Percentiles rank a stretch among this genome's conserved stretches.
phyloP scores from a whole-genome alignment of 2,329 filamentous ascomycete genomes.

The Botrytis paeoniae region DNA sequence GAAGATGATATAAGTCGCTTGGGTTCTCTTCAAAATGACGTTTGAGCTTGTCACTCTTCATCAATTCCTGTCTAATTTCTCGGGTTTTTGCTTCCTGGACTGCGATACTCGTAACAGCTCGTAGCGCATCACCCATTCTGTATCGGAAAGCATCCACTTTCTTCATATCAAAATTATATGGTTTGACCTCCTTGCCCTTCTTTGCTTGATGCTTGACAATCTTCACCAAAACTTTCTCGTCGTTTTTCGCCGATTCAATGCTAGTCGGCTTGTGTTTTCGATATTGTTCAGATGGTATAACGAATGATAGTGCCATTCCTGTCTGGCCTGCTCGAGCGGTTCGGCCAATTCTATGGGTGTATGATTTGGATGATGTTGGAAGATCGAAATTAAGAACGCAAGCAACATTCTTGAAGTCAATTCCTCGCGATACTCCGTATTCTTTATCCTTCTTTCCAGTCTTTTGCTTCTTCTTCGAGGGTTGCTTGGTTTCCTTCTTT shows the following conservation, averaged over 20 bases:
- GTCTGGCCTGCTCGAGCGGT: conserved; percentile 88
- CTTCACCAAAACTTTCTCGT: conserved; percentile 79
- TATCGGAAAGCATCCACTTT: conserved; percentile 94
- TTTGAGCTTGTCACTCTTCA: conserved; percentile 92
- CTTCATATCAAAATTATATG: conserved; percentile 92
- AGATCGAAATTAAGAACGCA: conserved; percentile 97
- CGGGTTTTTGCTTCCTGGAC: conserved; percentile 85
- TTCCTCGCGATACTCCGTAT: conserved; percentile 91
- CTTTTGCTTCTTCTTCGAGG: conserved; percentile 63
- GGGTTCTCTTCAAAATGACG: conserved; percentile 98
- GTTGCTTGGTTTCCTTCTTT: conserved; percentile 38
- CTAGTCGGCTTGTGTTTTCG: conserved; percentile 87
- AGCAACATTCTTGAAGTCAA: conserved; percentile 94
- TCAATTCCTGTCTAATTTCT: conserved; percentile 82
- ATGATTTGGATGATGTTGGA: conserved; percentile 81
- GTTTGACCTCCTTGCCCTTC: conserved; percentile 75
- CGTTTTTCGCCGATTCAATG: conserved; percentile 70
- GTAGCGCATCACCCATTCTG: conserved; percentile 86
- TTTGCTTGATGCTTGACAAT: conserved; percentile 78
- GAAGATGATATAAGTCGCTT: conserved; percentile 77
- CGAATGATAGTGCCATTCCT: conserved; percentile 94
- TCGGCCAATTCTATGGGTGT: conserved; percentile 94
- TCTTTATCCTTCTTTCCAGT: conserved; percentile 70
- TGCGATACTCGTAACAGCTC: conserved; percentile 84
- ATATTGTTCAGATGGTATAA: conserved; percentile 76